Evolutionary conservation across 768 basidiomycete genomes (phyloP).

Genomic region (Heimioporus sp.): DNA sequence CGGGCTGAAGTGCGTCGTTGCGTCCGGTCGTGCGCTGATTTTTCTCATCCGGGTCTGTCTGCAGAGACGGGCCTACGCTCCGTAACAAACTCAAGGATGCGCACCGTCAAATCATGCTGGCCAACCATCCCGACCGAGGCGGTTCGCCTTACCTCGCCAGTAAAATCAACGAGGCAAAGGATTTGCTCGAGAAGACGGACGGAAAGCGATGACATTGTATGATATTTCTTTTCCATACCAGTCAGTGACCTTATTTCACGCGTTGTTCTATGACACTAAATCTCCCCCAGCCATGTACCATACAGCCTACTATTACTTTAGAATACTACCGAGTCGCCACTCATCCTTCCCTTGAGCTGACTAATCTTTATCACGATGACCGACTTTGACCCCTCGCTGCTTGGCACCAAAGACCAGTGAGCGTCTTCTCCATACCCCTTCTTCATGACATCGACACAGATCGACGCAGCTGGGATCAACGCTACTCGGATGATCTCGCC

Average conservation of each 20-base stretch:
- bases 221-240: conserved; percentile 1
- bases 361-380: conserved; percentile 28
- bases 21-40: neutral
- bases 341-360: conserved; percentile 7
- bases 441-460: neutral
- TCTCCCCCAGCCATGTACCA: conserved; percentile 18
- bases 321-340: conserved; percentile 13
- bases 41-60: neutral
- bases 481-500: conserved; percentile 66
- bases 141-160: conserved; percentile 98
- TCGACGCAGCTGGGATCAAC: conserved; percentile 65
- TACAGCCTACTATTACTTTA: conserved; percentile 17
- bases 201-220: conserved; percentile 36
- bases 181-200: conserved; percentile 80
- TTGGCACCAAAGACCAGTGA: conserved; percentile 81
- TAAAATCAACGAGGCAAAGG: conserved; percentile 99
- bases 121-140: conserved; percentile 97
- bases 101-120: conserved; percentile 95
- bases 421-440: conserved; percentile 22
- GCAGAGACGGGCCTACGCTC: conserved; percentile 79
- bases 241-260: conserved; percentile 3
- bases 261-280: neutral
- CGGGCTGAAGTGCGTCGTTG: conserved; percentile 76
- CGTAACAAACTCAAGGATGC: conserved; percentile 87
- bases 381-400: conserved; percentile 65